Evolutionary conservation across 2,329 filamentous ascomycete species (phyloP), one percentile per base, ranked within the genome.

Genomic region (Pseudogymnoascus sp.): DNA sequence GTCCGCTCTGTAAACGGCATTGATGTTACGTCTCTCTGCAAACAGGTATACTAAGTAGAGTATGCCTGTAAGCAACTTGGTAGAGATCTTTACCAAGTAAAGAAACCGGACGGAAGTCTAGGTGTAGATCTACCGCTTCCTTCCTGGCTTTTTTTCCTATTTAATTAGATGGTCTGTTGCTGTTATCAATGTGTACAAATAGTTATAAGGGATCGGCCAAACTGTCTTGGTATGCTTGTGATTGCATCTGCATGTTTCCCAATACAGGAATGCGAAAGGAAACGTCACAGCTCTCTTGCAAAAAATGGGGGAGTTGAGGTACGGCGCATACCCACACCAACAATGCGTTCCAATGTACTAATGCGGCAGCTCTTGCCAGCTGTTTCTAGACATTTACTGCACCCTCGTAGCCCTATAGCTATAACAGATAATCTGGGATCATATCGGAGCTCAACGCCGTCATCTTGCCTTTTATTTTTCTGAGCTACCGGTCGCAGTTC

Each of bases 1-100:
- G 25, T 52, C 45, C 45, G 45, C 27, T 55, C 27, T 18, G 27
- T 55, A 55, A n/a, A 33, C 45, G 13, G 45, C 45, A 33, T 55
- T 55, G 45, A 18, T n/a, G n/a, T n/a, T n/a, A n/a, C n/a, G 13
- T 18, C 8, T n/a, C 13, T 31, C 45, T 15, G n/a, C 45, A 52
- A 33, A 55, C 8, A 18, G 18, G 33, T 55, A 27, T 55, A 52
- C 45, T 52, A n/a, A 31, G 27, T 31, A 25, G 18, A 55, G n/a
- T 55, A 55, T 55, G 27, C 45, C 45, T 55, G 45, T 55, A 55
- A 55, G 45, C 45, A 55, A 55, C 27, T 27, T 7, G 45, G 27
- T 8, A n/a, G 29, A n/a, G 45, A 8, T 12, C 6, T 33, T 55
- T 55, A 52, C 27, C 27, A 25, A 52, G 27, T 31, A 42, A 31